Conservation (phyloP, 148 eudicot species). For the Simmondsia chinensis region DNA sequence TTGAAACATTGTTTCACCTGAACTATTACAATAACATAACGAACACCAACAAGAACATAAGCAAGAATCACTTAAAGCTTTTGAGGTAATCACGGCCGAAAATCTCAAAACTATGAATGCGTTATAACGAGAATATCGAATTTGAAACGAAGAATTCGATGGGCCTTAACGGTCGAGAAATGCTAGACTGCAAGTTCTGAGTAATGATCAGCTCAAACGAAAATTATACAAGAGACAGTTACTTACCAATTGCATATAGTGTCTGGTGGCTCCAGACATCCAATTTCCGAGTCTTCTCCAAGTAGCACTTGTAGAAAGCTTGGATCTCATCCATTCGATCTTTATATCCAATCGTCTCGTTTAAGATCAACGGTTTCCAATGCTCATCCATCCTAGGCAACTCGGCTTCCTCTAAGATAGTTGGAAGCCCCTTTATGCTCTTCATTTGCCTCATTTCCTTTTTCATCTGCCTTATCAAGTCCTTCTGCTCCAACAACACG, state of each 20-base stretch:
- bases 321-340: slow-evolving; percentile 70
- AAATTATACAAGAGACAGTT: no score
- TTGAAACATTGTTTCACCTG: no score
- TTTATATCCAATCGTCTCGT: slow-evolving; percentile 56
- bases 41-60: no score
- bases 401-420: slow-evolving; percentile 82
- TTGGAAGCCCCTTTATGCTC: slow-evolving; percentile 53
- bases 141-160: no score
- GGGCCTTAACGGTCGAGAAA: no score
- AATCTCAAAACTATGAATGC: no score
- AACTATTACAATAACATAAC: no score
- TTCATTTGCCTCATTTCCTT: slow-evolving; percentile 54
- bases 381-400: slow-evolving; percentile 57
- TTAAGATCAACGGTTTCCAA: slow-evolving; percentile 61
- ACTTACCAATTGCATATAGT: slow-evolving; percentile 82
- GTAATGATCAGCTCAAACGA: no score
- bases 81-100: no score
- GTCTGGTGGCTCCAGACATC: slow-evolving; percentile 86
- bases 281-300: slow-evolving; percentile 73
- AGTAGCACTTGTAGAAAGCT: slow-evolving; percentile 60
- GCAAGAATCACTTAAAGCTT: no score
- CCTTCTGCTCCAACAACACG: slow-evolving; percentile 48
- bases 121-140: no score
- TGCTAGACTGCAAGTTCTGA: no score
- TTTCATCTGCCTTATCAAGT: slow-evolving; percentile 63